phyloP scores from a whole-genome alignment of 768 basidiomycete genomes.

The Lepiota brunneoincarnata region DNA sequence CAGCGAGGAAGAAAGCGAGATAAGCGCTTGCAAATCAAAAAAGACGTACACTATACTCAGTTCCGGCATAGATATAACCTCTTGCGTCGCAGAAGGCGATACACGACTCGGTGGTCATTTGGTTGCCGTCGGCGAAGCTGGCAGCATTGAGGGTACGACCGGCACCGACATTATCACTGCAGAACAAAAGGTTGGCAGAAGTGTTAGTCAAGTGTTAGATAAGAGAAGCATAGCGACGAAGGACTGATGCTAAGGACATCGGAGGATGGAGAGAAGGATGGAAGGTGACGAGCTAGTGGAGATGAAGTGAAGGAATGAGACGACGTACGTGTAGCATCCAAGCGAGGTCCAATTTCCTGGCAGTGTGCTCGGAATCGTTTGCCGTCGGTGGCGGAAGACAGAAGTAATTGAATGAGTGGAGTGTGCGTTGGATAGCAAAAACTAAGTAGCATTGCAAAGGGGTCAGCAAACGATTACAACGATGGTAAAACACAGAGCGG shows the following conservation, averaged over 20 bases:
- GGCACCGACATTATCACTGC: constrained; percentile 50
- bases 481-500: not conserved
- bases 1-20: not conserved
- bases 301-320: constrained; percentile 1
- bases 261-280: not conserved
- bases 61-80: constrained; percentile 62
- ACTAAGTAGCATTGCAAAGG: constrained; percentile 1
- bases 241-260: no score
- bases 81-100: constrained; percentile 45
- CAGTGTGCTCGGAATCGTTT: constrained; percentile 38
- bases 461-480: not conserved
- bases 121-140: constrained; percentile 38
- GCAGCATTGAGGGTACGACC: constrained; percentile 56
- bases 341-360: constrained; percentile 54
- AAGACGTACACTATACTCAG: constrained; percentile 48
- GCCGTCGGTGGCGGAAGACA: constrained; percentile 31
- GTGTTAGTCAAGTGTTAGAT: not conserved
- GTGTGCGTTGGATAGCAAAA: constrained; percentile 2
- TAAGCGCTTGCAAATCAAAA: not conserved
- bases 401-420: constrained; percentile 23
- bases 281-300: not conserved
- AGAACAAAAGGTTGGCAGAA: not conserved
- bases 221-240: constrained; percentile 3
- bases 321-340: constrained; percentile 60
- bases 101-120: constrained; percentile 61